Conservation (phyloP, 768 basidiomycete genomes). For the Trametes cinnabarina region DNA sequence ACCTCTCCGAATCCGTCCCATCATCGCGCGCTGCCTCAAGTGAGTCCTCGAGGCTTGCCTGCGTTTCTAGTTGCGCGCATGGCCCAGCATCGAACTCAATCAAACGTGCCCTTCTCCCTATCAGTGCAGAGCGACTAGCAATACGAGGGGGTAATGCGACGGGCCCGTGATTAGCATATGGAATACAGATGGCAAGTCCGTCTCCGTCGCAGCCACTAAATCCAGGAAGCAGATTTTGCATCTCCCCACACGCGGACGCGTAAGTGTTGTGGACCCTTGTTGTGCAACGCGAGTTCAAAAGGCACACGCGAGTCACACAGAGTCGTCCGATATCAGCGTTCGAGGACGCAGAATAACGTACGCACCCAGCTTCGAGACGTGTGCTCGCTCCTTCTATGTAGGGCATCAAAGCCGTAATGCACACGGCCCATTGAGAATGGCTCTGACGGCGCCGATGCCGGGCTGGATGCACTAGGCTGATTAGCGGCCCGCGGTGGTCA, state of each 20-base stretch:
- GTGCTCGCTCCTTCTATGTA: background rate
- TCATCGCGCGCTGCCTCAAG: no score
- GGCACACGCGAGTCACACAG: background rate
- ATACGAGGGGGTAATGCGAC: background rate
- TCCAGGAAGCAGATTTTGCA: background rate
- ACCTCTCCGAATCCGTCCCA: no score
- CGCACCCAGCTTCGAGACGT: conserved; percentile 12
- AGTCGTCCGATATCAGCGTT: conserved; percentile 8
- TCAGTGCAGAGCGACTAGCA: background rate
- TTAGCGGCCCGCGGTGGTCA: background rate
- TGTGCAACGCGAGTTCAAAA: background rate
- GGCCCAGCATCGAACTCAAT: conserved; percentile 1
- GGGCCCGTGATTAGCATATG: background rate
- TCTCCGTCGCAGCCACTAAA: background rate
- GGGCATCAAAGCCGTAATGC: conserved; percentile 7
- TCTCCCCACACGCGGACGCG: background rate
- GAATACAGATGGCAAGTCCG: background rate
- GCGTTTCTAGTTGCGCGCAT: no score
- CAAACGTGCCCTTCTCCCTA: conserved; percentile 2
- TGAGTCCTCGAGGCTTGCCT: background rate
- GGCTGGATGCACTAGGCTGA: background rate
- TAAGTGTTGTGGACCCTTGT: conserved; percentile 6
- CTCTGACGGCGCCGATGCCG: background rate
- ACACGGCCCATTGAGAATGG: background rate
- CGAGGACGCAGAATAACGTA: conserved; percentile 10